Evolutionary conservation across 768 basidiomycete genomes (phyloP), one percentile per base, ranked within the genome.

Genomic region (Calocybe gangraenosa): DNA sequence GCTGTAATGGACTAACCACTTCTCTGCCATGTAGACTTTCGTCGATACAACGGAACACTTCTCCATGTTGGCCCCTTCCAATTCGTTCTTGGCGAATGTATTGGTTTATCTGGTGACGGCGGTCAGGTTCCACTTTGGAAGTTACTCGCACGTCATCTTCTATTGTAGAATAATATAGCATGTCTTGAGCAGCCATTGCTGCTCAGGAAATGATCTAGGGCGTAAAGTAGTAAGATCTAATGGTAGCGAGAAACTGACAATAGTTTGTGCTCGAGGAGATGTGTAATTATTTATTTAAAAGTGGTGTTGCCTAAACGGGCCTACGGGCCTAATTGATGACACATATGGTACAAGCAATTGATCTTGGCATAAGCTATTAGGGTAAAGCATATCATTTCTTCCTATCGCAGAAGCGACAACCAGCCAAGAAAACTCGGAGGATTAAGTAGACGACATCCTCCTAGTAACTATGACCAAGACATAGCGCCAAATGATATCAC

Each of bases 41-140:
- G 39, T 65, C 63, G 17, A 83, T 82, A 56, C 80, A 81, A n/a
- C 90, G 80, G 32, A 90, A 82, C 44, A 81, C 79, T 51, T 79
- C 72, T 20, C 83, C 78, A 53, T 89, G 78, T 37, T 64, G 63
- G 17, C 70, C 69, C 37, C 63, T 67, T 4, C 68, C 70, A 42
- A 70, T 63, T 43, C 59, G 65, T 17, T 58, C 58, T 23, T 61
- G 60, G 44, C 63, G 56, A 33, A 77, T 65, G 64, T 93, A 95
- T 63, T 94, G 89, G 67, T 93, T 94, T 48, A 73, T 54, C 56
- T 58, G 52, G 49, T 64, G 58, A 54, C 63, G 55, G 47, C 66
- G 61, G 58, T 63, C 55, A 28, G 5, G 11, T 28, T 28, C 25
- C 11, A 28, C 25, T 54, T 51, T 57, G 43, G 67, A 60, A 28